Evolutionary conservation across 2,329 filamentous ascomycete species (phyloP), one percentile per base, ranked within the genome.

Genomic region (Bipolaris oryzae): DNA sequence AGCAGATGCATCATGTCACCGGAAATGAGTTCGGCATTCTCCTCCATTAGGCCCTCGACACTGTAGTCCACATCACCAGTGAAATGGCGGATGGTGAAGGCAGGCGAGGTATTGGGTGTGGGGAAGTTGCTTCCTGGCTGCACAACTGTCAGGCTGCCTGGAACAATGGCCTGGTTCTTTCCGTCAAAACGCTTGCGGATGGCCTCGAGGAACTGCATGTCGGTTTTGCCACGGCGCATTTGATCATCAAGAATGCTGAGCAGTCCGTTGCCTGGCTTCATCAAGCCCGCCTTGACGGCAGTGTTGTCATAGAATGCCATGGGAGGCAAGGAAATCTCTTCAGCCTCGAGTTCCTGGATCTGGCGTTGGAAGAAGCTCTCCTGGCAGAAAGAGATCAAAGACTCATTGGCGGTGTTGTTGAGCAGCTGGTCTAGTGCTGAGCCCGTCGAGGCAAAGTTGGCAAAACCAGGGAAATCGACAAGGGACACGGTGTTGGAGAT

Each of bases 241-340:
- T 99, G 95, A 71, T 99, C 95, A 71, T 99, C 95, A 0, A 99
- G 81, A 61, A 99, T 99, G 76, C 92, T 93, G 18, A 99, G 82
- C 37, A 99, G 81, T 42, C 95, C 95, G 69, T 98, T 98, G 23
- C 93, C 92, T 54, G 91, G 84, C 79, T 98, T 99, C 53, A 99
- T 81, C 31, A 99, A 83, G 11, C 92, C 94, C 69, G 90, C 92
- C 58, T 97, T 92, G 9, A 94, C 92, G 74, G 98, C 95, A 0
- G 91, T 92, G 76, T 98, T 99, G 77, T 99, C 95, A 68, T 97
- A 99, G 77, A 98, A 99, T 79, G 92, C 96, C 0, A 94, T 97
- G 0, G 93, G 89, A 2, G 93, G 85, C 2, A 99, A 91, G 31
- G 84, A 87, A 34, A 99, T 91, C 74, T 99, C 95, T 75, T 99